Base-by-base conservation (phyloP, 1,139 yeast species). In the Kurtzmaniella quercitrusa region DNA sequence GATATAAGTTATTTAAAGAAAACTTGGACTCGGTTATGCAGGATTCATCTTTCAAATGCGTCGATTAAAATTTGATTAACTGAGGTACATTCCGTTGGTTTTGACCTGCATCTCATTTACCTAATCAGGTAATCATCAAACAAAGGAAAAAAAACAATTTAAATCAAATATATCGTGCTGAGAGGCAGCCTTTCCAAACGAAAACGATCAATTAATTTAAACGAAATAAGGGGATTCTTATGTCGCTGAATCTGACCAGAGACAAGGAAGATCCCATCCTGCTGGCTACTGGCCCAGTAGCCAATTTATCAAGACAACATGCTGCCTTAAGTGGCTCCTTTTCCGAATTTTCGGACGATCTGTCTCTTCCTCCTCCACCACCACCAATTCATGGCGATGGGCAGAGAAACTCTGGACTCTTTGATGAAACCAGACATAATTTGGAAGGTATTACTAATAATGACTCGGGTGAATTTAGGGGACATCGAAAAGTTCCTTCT, bases 341-440 rank as follows among this genome's bases (percentile, higher is more conserved):
- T 14, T 30, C 34, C 18, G 34, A 30, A 14, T 14, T 18, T 4
- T 14, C 18, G 6, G 34, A 30, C 15, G 34, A 30, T 30, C 8
- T 55, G 19, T 30, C 44, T 26, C 38, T 47, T 6, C 28, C 42
- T 22, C 38, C 44, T 9, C 36, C 39, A 4, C 20, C 26, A 11
- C 18, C 36, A 17, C 35, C 42, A 7, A 43, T 39, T 9, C 50
- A 45, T 30, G 26, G 8, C 20, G 16, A 34, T 12, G 4, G 23
- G 47, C 12, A 39, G 9, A 19, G 22, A 3, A 19, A 12, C 9
- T 34, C 37, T 3, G 21, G 22, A 11, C 41, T 42, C 8, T 42
- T 42, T 20, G 45, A 42, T 22, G 45, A 42, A 18, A 37, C 37
- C 12, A 39, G 45, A 35, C 20, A 18, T 5, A 42, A 28, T 19